Base-by-base conservation (phyloP, 2,329 filamentous ascomycete species). In the Aureobasidium sp. region DNA sequence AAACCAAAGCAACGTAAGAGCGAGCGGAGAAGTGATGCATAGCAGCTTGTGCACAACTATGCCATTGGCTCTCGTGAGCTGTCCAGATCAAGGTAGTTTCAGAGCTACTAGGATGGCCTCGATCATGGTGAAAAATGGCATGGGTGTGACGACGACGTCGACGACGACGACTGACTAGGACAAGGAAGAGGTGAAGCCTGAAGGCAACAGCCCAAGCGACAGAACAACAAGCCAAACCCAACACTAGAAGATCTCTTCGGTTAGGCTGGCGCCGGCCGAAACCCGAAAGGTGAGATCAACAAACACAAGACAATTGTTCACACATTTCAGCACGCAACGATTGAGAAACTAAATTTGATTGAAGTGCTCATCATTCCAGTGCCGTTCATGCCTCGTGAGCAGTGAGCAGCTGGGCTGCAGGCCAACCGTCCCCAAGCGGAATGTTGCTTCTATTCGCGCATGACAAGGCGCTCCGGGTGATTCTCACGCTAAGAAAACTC, bases 1-100 rank as follows among this genome's bases (percentile, higher is more conserved):
- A 61, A 61, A 61, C 57, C 57, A 36, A 49, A 61, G 47, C 57
- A 61, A 61, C 45, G 47, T 34, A 52, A 61, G 39, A 61, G 57
- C 57, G 57, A 52, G 57, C 57, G 57, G 57, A 61, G 57, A 61
- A 42, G 36, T 5, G 22, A 48, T 49, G 56, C 44, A 59, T 49
- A 44, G 20, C 44, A 59, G 53, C 45, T 48, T 49, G 56, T 59
- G 56, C 56, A 59, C 41, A 22, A 48, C 17, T 36, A 49, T 59
- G 44, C 44, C 56, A 59, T 59, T 58, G 55, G 56, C 42, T 58
- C 11, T n/a, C 27, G 29, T 29, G 15, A 27, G 37, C 34, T 44
- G 34, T 25, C 20, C 3, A 17, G 47, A 37, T 47, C 55, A 59
- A 49, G 44, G 44, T 41, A 44, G 44, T 37, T 37, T 59, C 44